Evolutionary conservation across 2,329 filamentous ascomycete genomes (phyloP), one percentile per base, ranked within the genome.

Genomic region (Drechslerella dactyloides): DNA sequence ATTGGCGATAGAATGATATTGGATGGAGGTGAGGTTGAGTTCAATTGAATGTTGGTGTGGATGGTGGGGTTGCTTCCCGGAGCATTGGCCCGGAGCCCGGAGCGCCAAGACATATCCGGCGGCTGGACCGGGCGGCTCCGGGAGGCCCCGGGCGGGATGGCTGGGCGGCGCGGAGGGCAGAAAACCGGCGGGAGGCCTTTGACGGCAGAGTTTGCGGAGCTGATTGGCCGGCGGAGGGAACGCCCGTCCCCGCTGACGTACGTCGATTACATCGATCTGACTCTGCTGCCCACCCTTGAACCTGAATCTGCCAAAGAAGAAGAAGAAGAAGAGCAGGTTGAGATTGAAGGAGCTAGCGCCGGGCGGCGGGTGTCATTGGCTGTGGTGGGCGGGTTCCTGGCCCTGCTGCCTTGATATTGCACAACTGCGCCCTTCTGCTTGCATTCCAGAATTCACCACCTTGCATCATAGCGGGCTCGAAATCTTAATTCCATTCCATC

Each of bases 171-270:
- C 54, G 54, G 54, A 57, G 35, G 33, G 54, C 35, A 57, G n/a
- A 27, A 27, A 44, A 57, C 1, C 15, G 27, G 27, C 23, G 24
- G 27, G 10, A 19, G 48, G 11, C 19, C 2, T 6, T 21, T 23
- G 48, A 37, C 37, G 13, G 13, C 21, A 33, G n/a, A 27, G 21
- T 35, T 44, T 57, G 54, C 24, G 23, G 24, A 8, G 27, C 46
- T 27, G 23, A 54, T 27, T 35, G 51, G 51, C n/a, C 11, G 19
- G 17, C n/a, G 27, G 24, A 19, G 51, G 24, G 24, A 19, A 35
- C 19, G 19, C 21, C n/a, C 13, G 21, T 37, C 52, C 65, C 65
- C 65, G 65, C 65, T 69, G 65, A 69, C 65, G 65, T 69, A 69
- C 54, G 60, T 54, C 30, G 33, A 13, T 30, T 24, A 23, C n/a